Conservation (phyloP, 192 early-diverging fungal genomes). For the Backusella luteola region DNA sequence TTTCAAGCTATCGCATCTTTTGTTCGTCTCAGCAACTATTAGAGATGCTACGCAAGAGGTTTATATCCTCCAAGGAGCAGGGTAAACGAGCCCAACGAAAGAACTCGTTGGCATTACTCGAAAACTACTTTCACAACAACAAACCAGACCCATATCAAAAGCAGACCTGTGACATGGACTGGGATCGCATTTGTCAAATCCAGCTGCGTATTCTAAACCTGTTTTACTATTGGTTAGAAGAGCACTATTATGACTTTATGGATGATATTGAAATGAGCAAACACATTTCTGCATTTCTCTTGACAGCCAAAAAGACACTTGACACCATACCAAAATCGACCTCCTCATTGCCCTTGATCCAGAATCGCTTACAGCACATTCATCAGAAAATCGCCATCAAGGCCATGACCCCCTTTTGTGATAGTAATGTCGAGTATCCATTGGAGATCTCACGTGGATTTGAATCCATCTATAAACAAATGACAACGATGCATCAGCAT, state of each 20-base stretch:
- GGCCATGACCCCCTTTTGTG: conserved; percentile 21
- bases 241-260: conserved; percentile 61
- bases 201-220: conserved; percentile 49
- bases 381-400: background rate
- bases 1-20: conserved; percentile 70
- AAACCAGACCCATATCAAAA: background rate
- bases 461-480: conserved; percentile 22
- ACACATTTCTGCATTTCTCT: background rate
- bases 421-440: conserved; percentile 4
- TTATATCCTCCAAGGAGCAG: conserved; percentile 30
- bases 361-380: conserved; percentile 3
- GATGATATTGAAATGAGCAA: conserved; percentile 41
- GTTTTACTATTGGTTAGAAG: conserved; percentile 59
- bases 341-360: background rate
- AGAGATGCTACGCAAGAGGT: conserved; percentile 39
- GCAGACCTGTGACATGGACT: conserved; percentile 9
- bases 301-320: conserved; percentile 12
- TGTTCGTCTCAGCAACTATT: conserved; percentile 42
- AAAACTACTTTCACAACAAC: background rate
- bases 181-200: conserved; percentile 35
- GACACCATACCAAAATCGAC: background rate
- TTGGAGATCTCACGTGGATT: background rate
- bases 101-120: background rate
- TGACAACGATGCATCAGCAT: conserved; percentile 4
- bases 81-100: background rate